Percentiles rank a stretch among this genome's conserved stretches.
Evolutionary conservation across 2,329 filamentous ascomycete species (phyloP).

Genomic region (Aotearoamyces nothofagi): DNA sequence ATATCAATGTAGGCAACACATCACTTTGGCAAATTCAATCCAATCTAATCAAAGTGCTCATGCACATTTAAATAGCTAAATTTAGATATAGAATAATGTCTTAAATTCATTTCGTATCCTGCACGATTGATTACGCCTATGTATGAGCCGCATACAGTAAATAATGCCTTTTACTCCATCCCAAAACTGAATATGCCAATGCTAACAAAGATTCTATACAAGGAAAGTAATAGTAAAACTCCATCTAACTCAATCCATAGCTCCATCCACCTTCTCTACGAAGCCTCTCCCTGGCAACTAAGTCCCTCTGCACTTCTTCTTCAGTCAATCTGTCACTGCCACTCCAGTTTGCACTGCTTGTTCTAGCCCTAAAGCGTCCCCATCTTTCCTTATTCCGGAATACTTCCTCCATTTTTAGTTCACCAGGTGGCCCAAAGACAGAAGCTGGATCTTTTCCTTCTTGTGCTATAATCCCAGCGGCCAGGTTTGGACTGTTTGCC

Average conservation of each 20-base stretch:
- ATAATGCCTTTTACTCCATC: too few relatives aligned
- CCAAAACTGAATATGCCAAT: too few relatives aligned
- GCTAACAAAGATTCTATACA: not conserved
- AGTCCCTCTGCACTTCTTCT: constrained; percentile 71
- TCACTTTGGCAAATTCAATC: too few relatives aligned
- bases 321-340: constrained; percentile 70
- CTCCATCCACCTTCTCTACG: constrained; percentile 76
- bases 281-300: constrained; percentile 65
- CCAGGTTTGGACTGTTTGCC: constrained; percentile 78
- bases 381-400: constrained; percentile 81
- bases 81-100: too few relatives aligned
- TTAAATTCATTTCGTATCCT: too few relatives aligned
- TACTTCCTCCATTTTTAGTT: constrained; percentile 90
- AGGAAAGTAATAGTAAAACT: constrained; percentile 2
- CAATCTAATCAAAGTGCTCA: too few relatives aligned
- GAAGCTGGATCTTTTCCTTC: constrained; percentile 71
- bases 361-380: constrained; percentile 79
- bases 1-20: too few relatives aligned
- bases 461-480: constrained; percentile 60
- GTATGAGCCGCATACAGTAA: too few relatives aligned
- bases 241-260: constrained; percentile 30
- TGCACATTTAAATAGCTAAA: too few relatives aligned
- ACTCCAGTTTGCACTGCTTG: constrained; percentile 90
- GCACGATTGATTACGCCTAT: too few relatives aligned
- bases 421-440: constrained; percentile 79